These are phyloP conservation scores for Geranium rotundifolium DNA, from an alignment of 345 rosid genomes.

Conservation along the genomic window DNA sequence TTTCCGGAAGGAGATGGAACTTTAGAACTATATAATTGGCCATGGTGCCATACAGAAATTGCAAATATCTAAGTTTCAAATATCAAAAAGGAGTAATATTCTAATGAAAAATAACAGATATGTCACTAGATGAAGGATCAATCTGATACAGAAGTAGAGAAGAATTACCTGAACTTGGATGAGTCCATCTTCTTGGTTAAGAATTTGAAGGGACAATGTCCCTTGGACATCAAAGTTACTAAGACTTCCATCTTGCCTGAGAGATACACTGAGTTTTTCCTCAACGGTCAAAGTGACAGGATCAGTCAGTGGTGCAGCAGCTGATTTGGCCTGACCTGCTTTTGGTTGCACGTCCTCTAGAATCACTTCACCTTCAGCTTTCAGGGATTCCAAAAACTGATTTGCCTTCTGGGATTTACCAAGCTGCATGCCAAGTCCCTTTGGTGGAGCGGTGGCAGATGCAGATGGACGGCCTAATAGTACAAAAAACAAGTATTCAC, in stretches of 20 bases:
- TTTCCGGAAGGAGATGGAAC: background rate
- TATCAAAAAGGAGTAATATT: background rate
- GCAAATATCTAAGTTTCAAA: background rate
- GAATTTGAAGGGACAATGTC: conserved; percentile 86
- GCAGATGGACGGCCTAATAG: conserved; percentile 67
- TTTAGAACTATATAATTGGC: background rate
- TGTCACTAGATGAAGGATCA: background rate
- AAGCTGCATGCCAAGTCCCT: conserved; percentile 98
- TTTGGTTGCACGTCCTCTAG: conserved; percentile 80
- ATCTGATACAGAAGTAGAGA: background rate
- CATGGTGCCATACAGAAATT: background rate
- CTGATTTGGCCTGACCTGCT: conserved; percentile 40
- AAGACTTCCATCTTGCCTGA: conserved; percentile 88
- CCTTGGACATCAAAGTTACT: conserved; percentile 96
- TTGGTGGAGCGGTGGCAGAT: conserved; percentile 86
- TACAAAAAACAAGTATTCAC: background rate
- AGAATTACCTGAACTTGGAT: conserved; percentile 88
- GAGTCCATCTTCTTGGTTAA: conserved; percentile 86
- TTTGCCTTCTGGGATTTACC: conserved; percentile 79
- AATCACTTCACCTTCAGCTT: conserved; percentile 98
- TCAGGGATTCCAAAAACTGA: conserved; percentile 88
- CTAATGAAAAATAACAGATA: background rate
- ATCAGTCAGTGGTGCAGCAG: conserved; percentile 63
- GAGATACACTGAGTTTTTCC: conserved; percentile 82
- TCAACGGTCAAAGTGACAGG: conserved; percentile 84